Conservation (phyloP, 179 eudicot species). For the Silene vulgaris region DNA sequence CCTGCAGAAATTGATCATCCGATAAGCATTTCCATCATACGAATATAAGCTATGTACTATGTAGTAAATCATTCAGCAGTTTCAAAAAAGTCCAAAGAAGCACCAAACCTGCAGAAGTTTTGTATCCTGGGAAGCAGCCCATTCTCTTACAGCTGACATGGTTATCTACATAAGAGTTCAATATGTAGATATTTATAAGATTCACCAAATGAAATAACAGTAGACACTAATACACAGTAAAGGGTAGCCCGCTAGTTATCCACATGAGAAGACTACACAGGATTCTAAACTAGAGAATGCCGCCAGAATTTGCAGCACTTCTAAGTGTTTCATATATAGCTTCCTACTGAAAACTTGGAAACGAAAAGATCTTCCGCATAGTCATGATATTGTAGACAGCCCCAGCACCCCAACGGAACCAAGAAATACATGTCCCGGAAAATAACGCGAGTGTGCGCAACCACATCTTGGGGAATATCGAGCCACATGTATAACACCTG, state of each 20-base stretch:
- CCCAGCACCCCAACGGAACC: no score
- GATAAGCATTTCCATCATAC: conserved; percentile 11
- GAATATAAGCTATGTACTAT: neutral
- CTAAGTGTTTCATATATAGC: neutral
- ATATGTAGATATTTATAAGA: conserved; percentile 5
- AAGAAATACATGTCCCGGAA: no score
- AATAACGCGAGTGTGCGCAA: no score
- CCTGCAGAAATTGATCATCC: conserved; percentile 41
- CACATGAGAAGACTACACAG: neutral
- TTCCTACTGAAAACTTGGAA: conserved; percentile 7
- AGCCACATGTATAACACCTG: no score
- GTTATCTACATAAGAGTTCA: conserved; percentile 57
- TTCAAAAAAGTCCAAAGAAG: conserved; percentile 13
- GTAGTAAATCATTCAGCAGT: neutral
- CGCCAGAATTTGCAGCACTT: neutral
- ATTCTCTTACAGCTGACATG: conserved; percentile 98
- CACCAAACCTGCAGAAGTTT: conserved; percentile 72
- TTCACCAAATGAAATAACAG: neutral
- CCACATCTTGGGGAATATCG: no score
- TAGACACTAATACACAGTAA: neutral
- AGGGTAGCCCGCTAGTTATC: neutral
- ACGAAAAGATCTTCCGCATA: neutral
- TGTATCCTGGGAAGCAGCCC: conserved; percentile 96
- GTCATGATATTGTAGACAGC: no score
- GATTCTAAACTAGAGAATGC: neutral